Conservation (phyloP, 768 basidiomycete species). For the Psilocybe cubensis region DNA sequence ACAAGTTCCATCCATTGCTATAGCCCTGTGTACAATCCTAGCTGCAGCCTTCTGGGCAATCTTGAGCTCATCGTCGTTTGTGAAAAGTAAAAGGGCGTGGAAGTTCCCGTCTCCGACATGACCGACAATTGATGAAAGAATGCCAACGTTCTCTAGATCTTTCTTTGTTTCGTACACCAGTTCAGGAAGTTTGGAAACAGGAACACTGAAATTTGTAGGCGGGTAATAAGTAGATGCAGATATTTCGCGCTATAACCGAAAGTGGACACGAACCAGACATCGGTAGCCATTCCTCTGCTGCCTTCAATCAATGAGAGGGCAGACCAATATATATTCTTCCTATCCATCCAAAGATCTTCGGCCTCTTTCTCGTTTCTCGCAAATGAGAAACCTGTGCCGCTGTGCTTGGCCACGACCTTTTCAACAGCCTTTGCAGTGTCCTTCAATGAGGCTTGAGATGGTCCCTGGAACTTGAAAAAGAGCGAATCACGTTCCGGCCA, state of each 20-base stretch:
- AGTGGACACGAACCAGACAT: slow-evolving; percentile 62
- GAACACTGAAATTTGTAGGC: slow-evolving; percentile 41
- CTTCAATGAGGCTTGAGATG: slow-evolving; percentile 56
- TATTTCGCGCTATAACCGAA: too few relatives aligned
- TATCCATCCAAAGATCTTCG: slow-evolving; percentile 67
- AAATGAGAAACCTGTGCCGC: slow-evolving; percentile 68
- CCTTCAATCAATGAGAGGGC: slow-evolving; percentile 61
- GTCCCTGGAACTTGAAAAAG: slow-evolving; percentile 89
- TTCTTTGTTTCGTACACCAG: slow-evolving; percentile 71
- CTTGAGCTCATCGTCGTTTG: slow-evolving; percentile 56
- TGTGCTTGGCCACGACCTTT: slow-evolving; percentile 62
- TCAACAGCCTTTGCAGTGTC: slow-evolving; percentile 66
- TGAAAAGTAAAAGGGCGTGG: slow-evolving; percentile 57
- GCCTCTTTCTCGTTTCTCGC: slow-evolving; percentile 70
- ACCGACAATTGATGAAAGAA: slow-evolving; percentile 68
- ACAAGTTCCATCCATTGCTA: slow-evolving; percentile 78
- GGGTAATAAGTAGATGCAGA: background rate
- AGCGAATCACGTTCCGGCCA: slow-evolving; percentile 72
- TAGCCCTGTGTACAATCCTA: slow-evolving; percentile 68
- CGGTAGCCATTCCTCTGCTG: slow-evolving; percentile 66
- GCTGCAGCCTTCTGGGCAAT: slow-evolving; percentile 49
- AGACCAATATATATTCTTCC: slow-evolving; percentile 67
- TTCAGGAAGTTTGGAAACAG: slow-evolving; percentile 65
- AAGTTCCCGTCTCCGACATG: slow-evolving; percentile 76
- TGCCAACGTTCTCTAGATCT: slow-evolving; percentile 59